Evolutionary conservation across 1,284 basidiomycete species (phyloP).

Genomic region (Papiliotrema fonsecae): DNA sequence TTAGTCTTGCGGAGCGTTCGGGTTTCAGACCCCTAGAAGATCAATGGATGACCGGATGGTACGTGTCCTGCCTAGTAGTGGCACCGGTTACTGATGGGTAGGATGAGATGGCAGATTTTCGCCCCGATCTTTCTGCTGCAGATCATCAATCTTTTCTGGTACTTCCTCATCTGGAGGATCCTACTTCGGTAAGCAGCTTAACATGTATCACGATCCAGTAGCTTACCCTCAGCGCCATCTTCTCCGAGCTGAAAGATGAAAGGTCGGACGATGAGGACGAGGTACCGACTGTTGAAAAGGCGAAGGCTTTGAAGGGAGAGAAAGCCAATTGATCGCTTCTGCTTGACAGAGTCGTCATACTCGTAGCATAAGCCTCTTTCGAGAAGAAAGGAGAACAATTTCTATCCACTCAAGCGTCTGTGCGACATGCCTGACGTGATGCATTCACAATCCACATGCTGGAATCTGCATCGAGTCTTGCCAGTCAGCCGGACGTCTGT

Average conservation of each 20-base stretch:
- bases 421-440: no score
- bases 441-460: no score
- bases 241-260: constrained; percentile 46
- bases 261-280: constrained; percentile 52
- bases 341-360: no score
- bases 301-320: constrained; percentile 72
- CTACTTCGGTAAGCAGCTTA: constrained; percentile 50
- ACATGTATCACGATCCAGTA: not conserved
- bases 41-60: constrained; percentile 65
- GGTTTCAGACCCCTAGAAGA: constrained; percentile 61
- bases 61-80: constrained; percentile 1
- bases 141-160: constrained; percentile 86
- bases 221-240: constrained; percentile 33
- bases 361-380: no score
- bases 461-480: no score
- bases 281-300: constrained; percentile 63
- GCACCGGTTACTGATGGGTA: constrained; percentile 6
- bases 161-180: constrained; percentile 72
- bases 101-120: constrained; percentile 79
- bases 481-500: no score
- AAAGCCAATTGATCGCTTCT: no score
- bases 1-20: constrained; percentile 34
- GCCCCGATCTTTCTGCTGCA: constrained; percentile 69
- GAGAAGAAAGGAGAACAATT: no score
- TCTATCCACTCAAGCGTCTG: no score